phyloP scores from a whole-genome alignment of 2,329 filamentous ascomycete species.

The Diplodia seriata region DNA sequence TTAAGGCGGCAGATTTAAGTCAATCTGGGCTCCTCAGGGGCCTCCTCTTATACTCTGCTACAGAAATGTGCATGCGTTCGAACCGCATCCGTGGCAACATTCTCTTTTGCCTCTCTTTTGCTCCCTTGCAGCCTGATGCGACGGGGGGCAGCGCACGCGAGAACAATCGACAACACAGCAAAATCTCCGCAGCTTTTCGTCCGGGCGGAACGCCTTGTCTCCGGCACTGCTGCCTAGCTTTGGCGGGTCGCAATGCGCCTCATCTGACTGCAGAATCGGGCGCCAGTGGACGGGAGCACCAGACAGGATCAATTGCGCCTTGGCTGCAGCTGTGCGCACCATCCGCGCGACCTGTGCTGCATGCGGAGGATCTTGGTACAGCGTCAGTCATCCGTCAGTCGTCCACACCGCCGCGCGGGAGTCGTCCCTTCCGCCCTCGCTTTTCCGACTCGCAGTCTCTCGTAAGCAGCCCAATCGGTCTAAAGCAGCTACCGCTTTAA shows the following conservation, averaged over 20 bases:
- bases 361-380: not conserved
- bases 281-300: not conserved
- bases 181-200: conserved; percentile 19
- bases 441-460: not conserved
- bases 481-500: not conserved
- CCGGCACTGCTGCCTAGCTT: conserved; percentile 4
- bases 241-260: not conserved
- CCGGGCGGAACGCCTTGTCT: conserved; percentile 5
- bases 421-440: not conserved
- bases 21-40: conserved; percentile 4
- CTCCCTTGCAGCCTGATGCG: too few relatives aligned
- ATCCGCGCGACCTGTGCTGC: not conserved
- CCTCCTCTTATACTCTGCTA: conserved; percentile 25
- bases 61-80: conserved; percentile 30
- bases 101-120: not conserved
- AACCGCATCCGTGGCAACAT: conserved; percentile 29
- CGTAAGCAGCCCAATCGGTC: conserved; percentile 19
- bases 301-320: not conserved
- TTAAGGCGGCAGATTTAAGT: conserved; percentile 31
- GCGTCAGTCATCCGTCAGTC: conserved; percentile 13
- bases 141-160: too few relatives aligned
- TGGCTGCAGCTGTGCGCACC: conserved; percentile 19
- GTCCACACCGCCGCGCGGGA: not conserved
- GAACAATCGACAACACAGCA: too few relatives aligned
- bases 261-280: conserved; percentile 12